These are phyloP conservation scores for Setaria viridis DNA, from an alignment of 202 grass and related monocot species.

Conservation along the genomic window DNA sequence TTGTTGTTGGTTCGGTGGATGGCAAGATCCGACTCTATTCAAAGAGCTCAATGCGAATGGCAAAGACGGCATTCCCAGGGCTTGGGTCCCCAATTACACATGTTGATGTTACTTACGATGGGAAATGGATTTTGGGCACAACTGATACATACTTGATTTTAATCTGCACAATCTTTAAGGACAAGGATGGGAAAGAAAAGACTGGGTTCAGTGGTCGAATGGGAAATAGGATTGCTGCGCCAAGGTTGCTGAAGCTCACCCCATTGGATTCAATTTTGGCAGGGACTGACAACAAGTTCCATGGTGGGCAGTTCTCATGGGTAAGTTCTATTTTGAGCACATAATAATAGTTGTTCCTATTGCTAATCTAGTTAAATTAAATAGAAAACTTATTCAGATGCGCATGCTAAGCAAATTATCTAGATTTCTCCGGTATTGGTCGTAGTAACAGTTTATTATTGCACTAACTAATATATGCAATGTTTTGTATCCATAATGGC, in stretches of 20 bases:
- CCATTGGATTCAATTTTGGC: conserved; percentile 84
- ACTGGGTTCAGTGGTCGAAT: conserved; percentile 87
- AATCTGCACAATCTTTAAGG: conserved; percentile 87
- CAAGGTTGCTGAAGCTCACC: conserved; percentile 83
- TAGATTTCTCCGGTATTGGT: neutral
- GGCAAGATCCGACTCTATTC: conserved; percentile 91
- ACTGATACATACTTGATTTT: conserved; percentile 86
- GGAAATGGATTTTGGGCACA: conserved; percentile 88
- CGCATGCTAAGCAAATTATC: conserved; percentile 12
- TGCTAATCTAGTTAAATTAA: neutral
- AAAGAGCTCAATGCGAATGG: conserved; percentile 87
- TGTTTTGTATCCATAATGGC: neutral
- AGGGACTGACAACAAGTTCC: conserved; percentile 76
- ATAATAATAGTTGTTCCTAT: neutral
- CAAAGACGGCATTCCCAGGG: conserved; percentile 82
- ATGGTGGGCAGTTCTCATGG: conserved; percentile 92
- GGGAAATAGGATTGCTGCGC: conserved; percentile 79
- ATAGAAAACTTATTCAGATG: neutral
- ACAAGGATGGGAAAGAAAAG: conserved; percentile 90
- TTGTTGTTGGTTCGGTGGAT: conserved; percentile 80
- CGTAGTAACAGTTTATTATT: neutral
- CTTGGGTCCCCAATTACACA: conserved; percentile 81
- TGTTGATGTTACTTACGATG: conserved; percentile 84
- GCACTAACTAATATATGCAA: conserved; percentile 18
- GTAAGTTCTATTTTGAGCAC: conserved; percentile 47